Evolutionary conservation across 208 protist genomes (phyloP).

Genomic region (Trypanosomatidae sp.): DNA sequence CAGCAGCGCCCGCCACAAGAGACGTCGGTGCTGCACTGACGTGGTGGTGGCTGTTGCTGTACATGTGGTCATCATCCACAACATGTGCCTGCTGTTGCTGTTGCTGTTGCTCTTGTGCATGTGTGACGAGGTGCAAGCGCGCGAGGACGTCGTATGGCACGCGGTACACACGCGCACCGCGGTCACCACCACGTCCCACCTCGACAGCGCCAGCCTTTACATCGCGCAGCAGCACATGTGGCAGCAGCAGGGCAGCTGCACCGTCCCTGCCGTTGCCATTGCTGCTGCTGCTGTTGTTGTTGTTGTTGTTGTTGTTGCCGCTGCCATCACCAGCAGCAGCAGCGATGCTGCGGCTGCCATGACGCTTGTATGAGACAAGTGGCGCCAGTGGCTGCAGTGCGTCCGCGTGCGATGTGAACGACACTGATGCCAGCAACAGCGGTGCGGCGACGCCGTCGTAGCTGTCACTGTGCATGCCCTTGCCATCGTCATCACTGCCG

Average conservation of each 20-base stretch:
- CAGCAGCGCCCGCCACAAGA: no score
- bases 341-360: background rate
- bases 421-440: background rate
- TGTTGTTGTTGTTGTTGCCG: background rate
- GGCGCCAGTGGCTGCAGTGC: background rate
- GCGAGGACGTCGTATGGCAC: conserved; percentile 3
- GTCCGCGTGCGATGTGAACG: background rate
- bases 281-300: background rate
- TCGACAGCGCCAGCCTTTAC: conserved; percentile 1
- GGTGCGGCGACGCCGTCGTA: background rate
- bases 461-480: background rate
- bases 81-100: background rate
- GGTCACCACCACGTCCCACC: conserved; percentile 59
- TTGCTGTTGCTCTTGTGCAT: background rate
- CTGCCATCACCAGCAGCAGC: background rate
- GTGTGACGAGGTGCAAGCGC: background rate
- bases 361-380: background rate
- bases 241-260: background rate
- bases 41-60: background rate
- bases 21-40: background rate
- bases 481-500: background rate
- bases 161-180: conserved; percentile 54
- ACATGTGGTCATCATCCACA: background rate
- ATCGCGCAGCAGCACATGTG: no score
- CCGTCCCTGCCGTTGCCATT: background rate